Conservation (phyloP, 2,329 filamentous ascomycete species). For the Beauveria brongniartii region DNA sequence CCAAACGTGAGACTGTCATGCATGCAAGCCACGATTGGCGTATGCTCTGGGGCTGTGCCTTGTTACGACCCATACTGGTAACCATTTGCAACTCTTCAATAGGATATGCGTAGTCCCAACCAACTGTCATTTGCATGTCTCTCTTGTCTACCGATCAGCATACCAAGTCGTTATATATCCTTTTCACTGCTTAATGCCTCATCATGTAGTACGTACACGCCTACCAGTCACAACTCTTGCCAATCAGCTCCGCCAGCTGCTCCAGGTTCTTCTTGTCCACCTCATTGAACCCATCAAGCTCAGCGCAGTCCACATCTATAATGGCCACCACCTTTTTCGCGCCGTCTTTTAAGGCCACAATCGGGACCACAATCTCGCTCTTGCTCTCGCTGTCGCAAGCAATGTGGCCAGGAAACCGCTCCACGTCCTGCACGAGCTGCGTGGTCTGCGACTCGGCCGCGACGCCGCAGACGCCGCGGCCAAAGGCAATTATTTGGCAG, state of each 20-base stretch:
- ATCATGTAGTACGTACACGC: not conserved
- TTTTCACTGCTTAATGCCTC: not conserved
- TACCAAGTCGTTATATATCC: not conserved
- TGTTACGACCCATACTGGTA: not conserved
- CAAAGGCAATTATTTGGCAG: constrained; percentile 69
- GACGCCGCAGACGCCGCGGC: constrained; percentile 66
- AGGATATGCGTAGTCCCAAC: not conserved
- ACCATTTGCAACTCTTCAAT: not conserved
- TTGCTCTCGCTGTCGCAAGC: constrained; percentile 68
- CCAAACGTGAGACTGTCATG: not conserved
- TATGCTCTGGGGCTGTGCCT: not conserved
- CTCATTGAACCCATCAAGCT: constrained; percentile 57
- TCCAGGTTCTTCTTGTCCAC: constrained; percentile 60
- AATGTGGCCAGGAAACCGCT: constrained; percentile 70
- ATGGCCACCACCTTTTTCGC: constrained; percentile 55
- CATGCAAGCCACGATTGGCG: not conserved
- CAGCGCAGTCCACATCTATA: constrained; percentile 72
- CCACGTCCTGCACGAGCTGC: constrained; percentile 63
- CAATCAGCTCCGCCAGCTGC: constrained; percentile 52
- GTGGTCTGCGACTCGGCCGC: constrained; percentile 54
- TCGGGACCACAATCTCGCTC: constrained; percentile 77
- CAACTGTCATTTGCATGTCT: not conserved
- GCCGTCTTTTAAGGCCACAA: constrained; percentile 35
- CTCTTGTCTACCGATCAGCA: not conserved
- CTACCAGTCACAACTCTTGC: constrained; percentile 58